Evolutionary conservation across 1,284 basidiomycete species (phyloP), one percentile per base, ranked within the genome.

Genomic region (Gymnopus androsaceus): DNA sequence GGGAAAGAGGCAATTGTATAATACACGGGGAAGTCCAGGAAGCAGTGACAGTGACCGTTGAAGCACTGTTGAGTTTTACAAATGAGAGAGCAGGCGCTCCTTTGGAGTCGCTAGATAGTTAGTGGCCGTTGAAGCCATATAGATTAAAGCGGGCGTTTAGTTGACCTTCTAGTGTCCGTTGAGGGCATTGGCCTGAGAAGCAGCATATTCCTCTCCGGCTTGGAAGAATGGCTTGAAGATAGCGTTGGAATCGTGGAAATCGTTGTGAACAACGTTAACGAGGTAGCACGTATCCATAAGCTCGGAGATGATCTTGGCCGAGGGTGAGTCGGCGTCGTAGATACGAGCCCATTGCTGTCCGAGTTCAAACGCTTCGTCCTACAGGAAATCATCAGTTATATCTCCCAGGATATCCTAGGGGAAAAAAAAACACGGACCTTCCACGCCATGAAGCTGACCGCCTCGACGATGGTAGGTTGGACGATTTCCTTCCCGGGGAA

Each of bases 401-500:
- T 1, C 4, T 15, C 23, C 15, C 8, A 56, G 0, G 40, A 17
- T 8, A 31, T 57, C 40, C 14, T 12, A 36, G 27, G 54, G 52
- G 21, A n/a, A n/a, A n/a, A n/a, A n/a, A n/a, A n/a, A n/a, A 25
- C 41, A 62, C 80, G 27, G 54, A 89, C 92, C 84, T 96, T 97
- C 94, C 94, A 97, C 8, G 94, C 94, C 83, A 95, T 90, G 81
- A 98, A 98, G 67, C 94, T 96, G 61, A 94, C 87, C 28, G 92
- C 90, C 71, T 99, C 97, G 31, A 99, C 97, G 62, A 99, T 96
- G 19, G 97, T 99, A 27, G 96, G 95, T 70, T 99, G 97, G 48
- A 98, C 80, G 66, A 99, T 94, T 78, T 99, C 97, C 72, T 97
- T 95, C 40, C 93, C 94, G 17, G 97, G 96, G 82, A 98, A 99